Evolutionary conservation across 225 moss, liverwort and hornwort species (phyloP), one percentile per base, ranked within the genome.

Genomic region (Antitrichia curtipendula): DNA sequence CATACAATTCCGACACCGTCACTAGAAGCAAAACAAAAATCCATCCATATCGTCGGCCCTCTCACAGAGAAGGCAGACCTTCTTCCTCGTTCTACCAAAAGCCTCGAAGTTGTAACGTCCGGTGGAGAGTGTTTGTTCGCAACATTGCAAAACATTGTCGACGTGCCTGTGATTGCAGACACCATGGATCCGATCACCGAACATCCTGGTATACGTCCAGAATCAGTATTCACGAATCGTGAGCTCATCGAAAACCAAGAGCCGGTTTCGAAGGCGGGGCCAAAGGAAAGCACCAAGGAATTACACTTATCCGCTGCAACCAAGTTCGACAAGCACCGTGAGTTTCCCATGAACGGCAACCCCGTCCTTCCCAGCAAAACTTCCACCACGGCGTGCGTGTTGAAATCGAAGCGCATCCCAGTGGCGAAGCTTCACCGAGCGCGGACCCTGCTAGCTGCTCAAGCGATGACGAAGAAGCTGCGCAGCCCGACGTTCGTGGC

Each of bases 401-500:
- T 93, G 82, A 84, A 71, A 61, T 93, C 90, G 49, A 92, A 89
- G 75, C 92, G 90, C 49, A 43, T 83, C 20, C 86, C 38, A 41
- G 93, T 91, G 68, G 84, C 86, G 27, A 89, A 88, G 73, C 86
- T 89, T 8, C 88, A 91, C 82, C 87, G 86, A 69, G 86, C 86
- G 78, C 84, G 82, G 72, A 86, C 93, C 21, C 77, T 93, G 45
- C 86, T 68, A 59, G 90, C 90, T 62, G 93, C 90, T 64, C 88
- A 88, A 75, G 86, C 89, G 9, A 82, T 89, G 84, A 89, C 89
- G 54, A 93, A 78, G 54, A 91, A 88, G 86, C 84, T 93, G 78
- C 89, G 92, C 21, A 82, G 82, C 58, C 89, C 91, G 5, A 73
- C 85, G 23, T 89, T 93, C 75, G 43, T 91, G 47, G 84, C 86